Base-by-base conservation (phyloP, 495 filamentous ascomycete genomes). In the Evernia prunastri region DNA sequence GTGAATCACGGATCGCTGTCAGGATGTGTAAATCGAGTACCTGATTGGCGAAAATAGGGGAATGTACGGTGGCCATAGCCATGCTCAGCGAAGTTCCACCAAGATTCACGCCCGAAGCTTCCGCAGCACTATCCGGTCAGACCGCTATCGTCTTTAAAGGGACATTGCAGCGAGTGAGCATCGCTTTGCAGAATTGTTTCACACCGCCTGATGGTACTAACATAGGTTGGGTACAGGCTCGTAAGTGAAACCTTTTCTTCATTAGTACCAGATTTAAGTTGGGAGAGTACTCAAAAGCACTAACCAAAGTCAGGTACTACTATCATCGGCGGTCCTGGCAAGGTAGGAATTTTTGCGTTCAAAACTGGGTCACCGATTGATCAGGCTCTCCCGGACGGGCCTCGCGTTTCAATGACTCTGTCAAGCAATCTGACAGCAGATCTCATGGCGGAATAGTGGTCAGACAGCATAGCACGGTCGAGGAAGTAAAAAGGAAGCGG, bases 331-430 rank as follows among this genome's bases (percentile, higher is more conserved):
- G 53, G 37, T 40, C 2, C 11, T 37, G 23, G 4, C n/a, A 37
- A 56, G 29, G 53, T 56, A 23, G 53, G 23, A 31, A 56, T 56
- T 23, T 56, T 56, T 56, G 53, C 23, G 53, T 56, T 56, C 53
- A 56, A 56, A 23, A 10, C 20, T 37, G 53, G 53, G 35, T 56
- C 53, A 23, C 29, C 53, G 29, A 29, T 56, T 31, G 29, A 58
- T 36, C 27, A 35, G 20, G 27, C 29, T n/a, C 5, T 58, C 56
- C 56, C 56, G 29, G 8, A 58, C 8, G 56, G 56, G 56, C 29
- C 56, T 35, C 31, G 56, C 31, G n/a, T 58, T 58, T 29, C 56
- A n/a, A 36, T 27, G 25, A 58, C 56, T 35, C 25, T 40, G 56
- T 49, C 45, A 8, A 49, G 45, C 45, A 27, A 25, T 49, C 45